A percentile compares a stretch with the other conserved stretches of the same genome.
These are phyloP conservation scores for Apodospora peruviana DNA, from an alignment of 495 filamentous ascomycete genomes.

Conservation along the genomic window DNA sequence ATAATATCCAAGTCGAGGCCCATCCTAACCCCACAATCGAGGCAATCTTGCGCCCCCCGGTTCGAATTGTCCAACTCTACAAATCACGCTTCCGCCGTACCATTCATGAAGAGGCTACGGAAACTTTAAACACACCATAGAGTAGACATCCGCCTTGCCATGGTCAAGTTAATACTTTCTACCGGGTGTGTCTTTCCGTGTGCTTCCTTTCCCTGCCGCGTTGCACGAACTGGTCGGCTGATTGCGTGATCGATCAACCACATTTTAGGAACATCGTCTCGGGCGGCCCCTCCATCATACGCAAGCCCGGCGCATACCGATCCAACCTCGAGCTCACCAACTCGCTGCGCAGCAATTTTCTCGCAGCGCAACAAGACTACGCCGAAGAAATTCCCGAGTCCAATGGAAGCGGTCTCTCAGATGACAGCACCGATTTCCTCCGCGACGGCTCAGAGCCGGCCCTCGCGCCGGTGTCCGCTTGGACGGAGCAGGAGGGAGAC, in stretches of 20 bases:
- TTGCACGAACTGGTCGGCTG: constrained; percentile 10
- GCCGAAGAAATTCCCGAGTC: constrained; percentile 31
- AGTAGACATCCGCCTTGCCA: constrained; percentile 19
- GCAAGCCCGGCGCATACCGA: constrained; percentile 64
- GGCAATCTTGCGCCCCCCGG: neutral
- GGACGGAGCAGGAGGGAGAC: constrained; percentile 58
- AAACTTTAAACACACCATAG: neutral
- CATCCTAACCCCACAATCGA: constrained; percentile 19
- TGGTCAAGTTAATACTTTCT: constrained; percentile 80
- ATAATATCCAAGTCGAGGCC: constrained; percentile 14
- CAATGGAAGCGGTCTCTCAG: constrained; percentile 37
- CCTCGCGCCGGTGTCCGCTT: constrained; percentile 37
- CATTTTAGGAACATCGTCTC: constrained; percentile 73
- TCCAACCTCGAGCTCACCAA: constrained; percentile 85
- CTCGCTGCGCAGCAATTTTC: constrained; percentile 76
- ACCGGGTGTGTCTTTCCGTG: constrained; percentile 55
- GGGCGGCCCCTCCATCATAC: constrained; percentile 71
- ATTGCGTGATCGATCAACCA: constrained; percentile 20
- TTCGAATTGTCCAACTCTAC: neutral
- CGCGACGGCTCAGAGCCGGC: constrained; percentile 14
- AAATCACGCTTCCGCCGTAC: no score
- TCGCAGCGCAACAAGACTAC: constrained; percentile 60
- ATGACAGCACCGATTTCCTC: constrained; percentile 33
- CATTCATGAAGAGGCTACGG: no score
- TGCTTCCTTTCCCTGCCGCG: constrained; percentile 2